Evolutionary conservation across 768 basidiomycete genomes (phyloP), one percentile per base, ranked within the genome.

Genomic region (Gymnopilus junonius): DNA sequence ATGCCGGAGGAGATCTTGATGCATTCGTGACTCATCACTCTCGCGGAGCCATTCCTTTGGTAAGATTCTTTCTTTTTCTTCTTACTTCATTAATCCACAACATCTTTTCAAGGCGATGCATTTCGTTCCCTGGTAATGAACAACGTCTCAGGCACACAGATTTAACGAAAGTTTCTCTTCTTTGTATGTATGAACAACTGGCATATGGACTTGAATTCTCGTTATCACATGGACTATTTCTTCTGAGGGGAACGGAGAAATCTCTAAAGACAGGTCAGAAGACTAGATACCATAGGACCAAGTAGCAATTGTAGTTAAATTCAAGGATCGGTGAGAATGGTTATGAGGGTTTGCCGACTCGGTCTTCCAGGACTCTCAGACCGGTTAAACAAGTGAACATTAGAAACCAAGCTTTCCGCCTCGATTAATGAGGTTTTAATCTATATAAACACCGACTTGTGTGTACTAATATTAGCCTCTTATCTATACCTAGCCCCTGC

Each of bases 1-100:
- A 64, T 39, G 67, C 59, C 15, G 59, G 65, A 34, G 67, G 62
- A 32, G 65, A 66, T 40, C 55, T 40, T 42, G 55, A 31, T 7
- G 55, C 58, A 8, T 62, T 64, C 42, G 12, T 8, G 14, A 27
- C 56, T 8, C 55, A 58, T 32, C 61, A 58, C 37, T 35, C 55
- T 29, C 23, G 15, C n/a, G 8, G 32, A 8, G 57, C 62, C 15
- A 40, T n/a, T 6, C 62, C 55, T 20, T 40, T 67, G 29, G 65
- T 67, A 48, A 53, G 62, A 48, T 3, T 3, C 20, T 34, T 17
- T 32, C 46, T 56, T 51, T 10, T 2, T 48, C 8, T 12, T 50
- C 25, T 50, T 4, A 29, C n/a, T 4, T 29, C 14, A 17, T 17
- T 27, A 12, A 29, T 17, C n/a, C 48, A 27, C 48, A 25, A 10